phyloP scores from a whole-genome alignment of 2,329 filamentous ascomycete species.

The Lasiodiplodia citricola region DNA sequence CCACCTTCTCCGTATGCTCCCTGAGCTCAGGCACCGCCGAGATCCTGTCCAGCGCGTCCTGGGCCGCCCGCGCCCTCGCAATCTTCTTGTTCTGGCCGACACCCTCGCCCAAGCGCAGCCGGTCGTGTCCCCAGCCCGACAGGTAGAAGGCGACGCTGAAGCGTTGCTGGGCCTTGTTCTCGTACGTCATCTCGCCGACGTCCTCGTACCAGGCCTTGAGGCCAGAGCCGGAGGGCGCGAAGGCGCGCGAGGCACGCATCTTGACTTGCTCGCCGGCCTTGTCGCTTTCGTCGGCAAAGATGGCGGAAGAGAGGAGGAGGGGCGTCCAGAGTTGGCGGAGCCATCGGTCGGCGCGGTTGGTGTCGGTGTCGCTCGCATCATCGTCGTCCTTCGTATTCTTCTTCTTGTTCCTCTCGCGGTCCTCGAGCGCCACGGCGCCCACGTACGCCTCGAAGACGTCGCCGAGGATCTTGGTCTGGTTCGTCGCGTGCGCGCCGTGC shows the following conservation, averaged over 20 bases:
- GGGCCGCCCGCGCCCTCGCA: conserved; percentile 70
- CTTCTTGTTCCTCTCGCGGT: conserved; percentile 62
- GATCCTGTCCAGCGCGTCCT: conserved; percentile 44
- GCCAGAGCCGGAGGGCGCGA: conserved; percentile 27
- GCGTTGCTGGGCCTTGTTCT: conserved; percentile 55
- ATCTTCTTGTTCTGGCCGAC: conserved; percentile 71
- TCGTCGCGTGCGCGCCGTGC: conserved; percentile 24
- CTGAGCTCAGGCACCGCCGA: conserved; percentile 20
- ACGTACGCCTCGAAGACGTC: conserved; percentile 94
- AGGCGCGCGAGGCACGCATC: conserved; percentile 32
- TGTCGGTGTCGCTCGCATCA: neutral
- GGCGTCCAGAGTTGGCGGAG: conserved; percentile 75
- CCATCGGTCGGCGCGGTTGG: conserved; percentile 67
- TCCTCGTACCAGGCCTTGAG: conserved; percentile 13
- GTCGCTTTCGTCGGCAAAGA: conserved; percentile 3
- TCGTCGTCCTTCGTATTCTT: no score
- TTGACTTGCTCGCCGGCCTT: neutral
- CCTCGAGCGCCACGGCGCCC: conserved; percentile 67
- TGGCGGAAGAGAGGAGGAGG: conserved; percentile 51
- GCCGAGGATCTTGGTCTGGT: conserved; percentile 71
- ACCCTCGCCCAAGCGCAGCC: conserved; percentile 67
- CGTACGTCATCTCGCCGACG: neutral
- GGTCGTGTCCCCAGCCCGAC: conserved; percentile 70
- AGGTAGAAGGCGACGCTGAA: conserved; percentile 70
- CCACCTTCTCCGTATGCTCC: conserved; percentile 6